These are phyloP conservation scores for Debaryomycetaceae sp. DNA, from an alignment of 1,139 yeast genomes.

Conservation along the genomic window DNA sequence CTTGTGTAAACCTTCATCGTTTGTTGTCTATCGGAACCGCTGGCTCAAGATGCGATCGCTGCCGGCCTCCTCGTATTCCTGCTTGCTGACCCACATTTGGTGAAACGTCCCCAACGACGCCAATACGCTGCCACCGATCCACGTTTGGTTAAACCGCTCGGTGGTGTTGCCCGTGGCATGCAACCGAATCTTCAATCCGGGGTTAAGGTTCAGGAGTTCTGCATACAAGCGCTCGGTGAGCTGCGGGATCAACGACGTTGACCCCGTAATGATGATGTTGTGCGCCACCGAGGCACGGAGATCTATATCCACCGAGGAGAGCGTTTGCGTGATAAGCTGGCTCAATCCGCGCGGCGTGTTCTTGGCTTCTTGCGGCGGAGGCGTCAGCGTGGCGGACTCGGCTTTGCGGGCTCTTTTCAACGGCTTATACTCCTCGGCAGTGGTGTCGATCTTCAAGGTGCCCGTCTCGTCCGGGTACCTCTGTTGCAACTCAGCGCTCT, in stretches of 20 bases:
- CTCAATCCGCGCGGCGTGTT: constrained; percentile 48
- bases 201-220: constrained; percentile 70
- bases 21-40: constrained; percentile 66
- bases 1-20: too few species aligned
- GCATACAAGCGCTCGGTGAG: constrained; percentile 74
- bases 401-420: constrained; percentile 55
- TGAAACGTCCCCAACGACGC: constrained; percentile 95
- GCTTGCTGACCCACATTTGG: constrained; percentile 91
- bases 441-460: constrained; percentile 29
- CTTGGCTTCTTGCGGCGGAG: constrained; percentile 26
- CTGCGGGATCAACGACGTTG: constrained; percentile 83
- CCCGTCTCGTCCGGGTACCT: constrained; percentile 37
- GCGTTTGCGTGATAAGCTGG: constrained; percentile 64
- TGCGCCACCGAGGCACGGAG: constrained; percentile 86
- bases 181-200: constrained; percentile 87
- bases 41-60: constrained; percentile 71
- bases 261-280: constrained; percentile 89
- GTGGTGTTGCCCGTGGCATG: constrained; percentile 82
- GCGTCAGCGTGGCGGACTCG: constrained; percentile 35
- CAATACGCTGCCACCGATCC: constrained; percentile 95
- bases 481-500: constrained; percentile 16
- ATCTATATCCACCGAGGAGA: constrained; percentile 79
- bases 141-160: constrained; percentile 81
- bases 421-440: constrained; percentile 65
- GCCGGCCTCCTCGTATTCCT: constrained; percentile 91